A percentile compares a stretch with the other conserved stretches of the same genome.
phyloP scores from a whole-genome alignment of 768 basidiomycete genomes.

The Collybia nuda region DNA sequence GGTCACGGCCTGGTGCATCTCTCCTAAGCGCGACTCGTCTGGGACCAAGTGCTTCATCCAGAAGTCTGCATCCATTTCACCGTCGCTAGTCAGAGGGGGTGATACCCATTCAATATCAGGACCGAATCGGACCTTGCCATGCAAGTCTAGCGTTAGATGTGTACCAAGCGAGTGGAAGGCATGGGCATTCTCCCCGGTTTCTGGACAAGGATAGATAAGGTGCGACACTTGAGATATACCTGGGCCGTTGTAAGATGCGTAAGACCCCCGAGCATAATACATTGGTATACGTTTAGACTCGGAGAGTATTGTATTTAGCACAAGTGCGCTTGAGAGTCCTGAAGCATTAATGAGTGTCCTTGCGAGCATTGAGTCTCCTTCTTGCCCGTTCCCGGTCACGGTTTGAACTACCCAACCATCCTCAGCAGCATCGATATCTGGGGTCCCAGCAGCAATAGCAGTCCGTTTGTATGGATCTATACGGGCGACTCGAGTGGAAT shows the following conservation, averaged over 20 bases:
- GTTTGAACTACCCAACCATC: conserved; percentile 90
- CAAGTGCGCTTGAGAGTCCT: conserved; percentile 69
- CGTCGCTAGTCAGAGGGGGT: conserved; percentile 36
- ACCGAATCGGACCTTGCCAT: conserved; percentile 86
- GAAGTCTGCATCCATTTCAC: conserved; percentile 59
- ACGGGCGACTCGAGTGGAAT: conserved; percentile 80
- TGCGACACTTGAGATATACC: conserved; percentile 66
- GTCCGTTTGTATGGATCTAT: conserved; percentile 61
- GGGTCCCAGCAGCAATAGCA: conserved; percentile 12
- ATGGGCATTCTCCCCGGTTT: conserved; percentile 53
- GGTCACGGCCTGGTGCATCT: conserved; percentile 74
- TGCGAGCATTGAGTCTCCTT: conserved; percentile 65
- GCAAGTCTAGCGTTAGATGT: conserved; percentile 85
- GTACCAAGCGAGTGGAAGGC: conserved; percentile 88
- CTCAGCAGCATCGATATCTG: conserved; percentile 30
- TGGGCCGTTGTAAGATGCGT: conserved; percentile 83
- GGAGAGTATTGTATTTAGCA: conserved; percentile 70
- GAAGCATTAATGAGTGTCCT: conserved; percentile 81
- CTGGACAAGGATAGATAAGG: conserved; percentile 92
- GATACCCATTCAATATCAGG: conserved; percentile 90
- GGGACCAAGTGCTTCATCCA: conserved; percentile 71
- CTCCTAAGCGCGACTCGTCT: conserved; percentile 54
- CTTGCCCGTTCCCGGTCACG: conserved; percentile 47
- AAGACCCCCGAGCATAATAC: conserved; percentile 83
- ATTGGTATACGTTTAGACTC: conserved; percentile 60